A percentile compares a stretch with the other conserved stretches of the same genome.
Evolutionary conservation across 805 yeast species (phyloP).

Genomic region (Spathaspora hagerdaliae): DNA sequence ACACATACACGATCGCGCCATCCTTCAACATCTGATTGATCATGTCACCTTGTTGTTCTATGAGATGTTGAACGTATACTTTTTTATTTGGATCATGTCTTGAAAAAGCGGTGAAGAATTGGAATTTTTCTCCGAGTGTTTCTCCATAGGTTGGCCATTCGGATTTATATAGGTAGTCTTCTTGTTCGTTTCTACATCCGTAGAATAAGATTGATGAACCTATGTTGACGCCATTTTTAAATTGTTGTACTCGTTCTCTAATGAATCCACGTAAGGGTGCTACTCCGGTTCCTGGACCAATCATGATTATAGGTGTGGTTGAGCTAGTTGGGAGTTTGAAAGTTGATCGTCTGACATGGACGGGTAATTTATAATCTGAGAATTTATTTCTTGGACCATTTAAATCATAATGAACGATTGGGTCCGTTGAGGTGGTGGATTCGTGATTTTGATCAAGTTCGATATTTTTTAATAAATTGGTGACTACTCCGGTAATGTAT

Average conservation of each 20-base stretch:
- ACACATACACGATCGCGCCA: slow-evolving; percentile 90
- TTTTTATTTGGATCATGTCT: slow-evolving; percentile 56
- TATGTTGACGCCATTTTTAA: slow-evolving; percentile 34
- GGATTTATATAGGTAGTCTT: slow-evolving; percentile 80
- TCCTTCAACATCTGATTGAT: slow-evolving; percentile 51
- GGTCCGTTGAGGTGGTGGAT: slow-evolving; percentile 22
- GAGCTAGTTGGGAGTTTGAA: slow-evolving; percentile 90
- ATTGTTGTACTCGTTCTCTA: slow-evolving; percentile 71
- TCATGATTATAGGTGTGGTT: slow-evolving; percentile 77
- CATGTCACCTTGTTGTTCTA: slow-evolving; percentile 50
- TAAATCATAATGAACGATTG: slow-evolving; percentile 61
- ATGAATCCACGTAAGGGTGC: slow-evolving; percentile 97
- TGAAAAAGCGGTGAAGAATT: slow-evolving; percentile 80
- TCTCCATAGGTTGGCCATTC: slow-evolving; percentile 83
- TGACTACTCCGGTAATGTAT: slow-evolving; percentile 79
- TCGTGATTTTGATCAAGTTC: slow-evolving; percentile 54
- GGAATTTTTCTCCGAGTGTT: slow-evolving; percentile 56
- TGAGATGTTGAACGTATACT: slow-evolving; percentile 82
- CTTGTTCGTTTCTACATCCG: slow-evolving; percentile 77
- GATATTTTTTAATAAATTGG: slow-evolving; percentile 78
- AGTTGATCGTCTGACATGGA: slow-evolving; percentile 91
- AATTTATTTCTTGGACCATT: slow-evolving; percentile 76
- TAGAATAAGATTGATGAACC: slow-evolving; percentile 79
- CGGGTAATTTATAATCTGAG: slow-evolving; percentile 63
- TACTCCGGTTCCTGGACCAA: slow-evolving; percentile 98